Evolutionary conservation across 805 yeast species (phyloP), one percentile per base, ranked within the genome.

Genomic region (Starmerella riodocensis): DNA sequence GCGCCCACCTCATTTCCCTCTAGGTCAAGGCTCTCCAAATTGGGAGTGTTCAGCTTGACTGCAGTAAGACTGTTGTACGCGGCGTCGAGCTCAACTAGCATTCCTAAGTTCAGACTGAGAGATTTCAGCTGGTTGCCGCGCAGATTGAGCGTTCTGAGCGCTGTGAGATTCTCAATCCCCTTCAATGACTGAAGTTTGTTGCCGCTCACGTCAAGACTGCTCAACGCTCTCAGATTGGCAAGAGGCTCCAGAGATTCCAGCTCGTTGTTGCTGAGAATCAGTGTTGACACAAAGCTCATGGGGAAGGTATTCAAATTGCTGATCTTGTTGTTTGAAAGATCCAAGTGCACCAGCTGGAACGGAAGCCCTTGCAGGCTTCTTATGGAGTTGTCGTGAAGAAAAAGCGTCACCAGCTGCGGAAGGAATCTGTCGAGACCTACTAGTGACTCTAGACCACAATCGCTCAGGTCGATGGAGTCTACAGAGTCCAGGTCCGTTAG

Each of bases 351-450:
- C 6, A 50, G 36, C 3, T 36, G 30, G 16, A 41, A 38, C 2
- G 55, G 53, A 14, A 52, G 41, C 7, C 56, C 55, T 6, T 52
- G 45, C 5, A 51, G 34, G 13, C 42, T 40, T 14, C 46, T 27
- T 17, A 52, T 32, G 3, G 23, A 14, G 31, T 52, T 52, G 18
- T 39, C 33, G 26, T 45, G 36, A 26, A 46, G 28, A 16, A 46
- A 37, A 12, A 47, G 39, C 12, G 41, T 38, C 4, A 43, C 37
- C 14, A 51, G 39, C 2, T 43, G 26, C 3, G 56, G 55, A 3
- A 40, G 26, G 18, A 52, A 33, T 23, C 39, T 32, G 27, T 47
- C 52, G 1, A 52, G 42, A 4, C 53, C 54, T 3, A 30, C 36
- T 19, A 52, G 14, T 2, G 47, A 29, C 29, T 50, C 55, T 2